Percentiles rank a stretch among this genome's conserved stretches.
These are phyloP conservation scores for Agaricus bisporus DNA, from an alignment of 768 basidiomycete genomes.

Conservation along the genomic window DNA sequence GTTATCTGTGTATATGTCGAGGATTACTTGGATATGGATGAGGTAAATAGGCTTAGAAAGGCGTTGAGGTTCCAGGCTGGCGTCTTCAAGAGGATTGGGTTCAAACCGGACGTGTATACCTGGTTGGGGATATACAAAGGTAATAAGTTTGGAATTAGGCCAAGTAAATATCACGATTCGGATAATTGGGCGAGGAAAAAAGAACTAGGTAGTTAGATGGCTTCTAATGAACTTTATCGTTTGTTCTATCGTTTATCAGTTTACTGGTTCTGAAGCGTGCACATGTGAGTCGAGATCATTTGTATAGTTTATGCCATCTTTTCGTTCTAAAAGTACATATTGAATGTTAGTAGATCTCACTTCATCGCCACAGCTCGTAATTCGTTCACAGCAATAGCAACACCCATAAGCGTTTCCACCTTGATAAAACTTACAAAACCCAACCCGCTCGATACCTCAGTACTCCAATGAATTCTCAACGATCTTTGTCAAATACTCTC, in stretches of 20 bases:
- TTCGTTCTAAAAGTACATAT: too few relatives aligned
- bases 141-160: slow-evolving; percentile 29
- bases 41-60: slow-evolving; percentile 26
- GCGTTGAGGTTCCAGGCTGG: slow-evolving; percentile 24
- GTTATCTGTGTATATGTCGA: slow-evolving; percentile 30
- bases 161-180: slow-evolving; percentile 23
- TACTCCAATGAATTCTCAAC: slow-evolving; percentile 78
- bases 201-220: too few relatives aligned
- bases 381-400: neutral
- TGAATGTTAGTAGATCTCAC: too few relatives aligned
- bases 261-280: too few relatives aligned
- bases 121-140: slow-evolving; percentile 30
- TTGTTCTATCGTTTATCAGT: too few relatives aligned
- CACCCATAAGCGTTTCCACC: neutral
- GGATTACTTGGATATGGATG: slow-evolving; percentile 19
- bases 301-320: too few relatives aligned
- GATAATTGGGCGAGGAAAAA: neutral
- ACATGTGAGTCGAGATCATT: too few relatives aligned
- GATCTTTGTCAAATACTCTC: slow-evolving; percentile 72
- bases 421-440: neutral
- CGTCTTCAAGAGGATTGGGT: slow-evolving; percentile 25
- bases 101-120: slow-evolving; percentile 35
- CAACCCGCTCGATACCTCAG: slow-evolving; percentile 20
- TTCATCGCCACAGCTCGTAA: too few relatives aligned
- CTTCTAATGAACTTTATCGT: too few relatives aligned